Evolutionary conservation across 1,284 basidiomycete species (phyloP), one percentile per base, ranked within the genome.

Genomic region (Irpex sp.): DNA sequence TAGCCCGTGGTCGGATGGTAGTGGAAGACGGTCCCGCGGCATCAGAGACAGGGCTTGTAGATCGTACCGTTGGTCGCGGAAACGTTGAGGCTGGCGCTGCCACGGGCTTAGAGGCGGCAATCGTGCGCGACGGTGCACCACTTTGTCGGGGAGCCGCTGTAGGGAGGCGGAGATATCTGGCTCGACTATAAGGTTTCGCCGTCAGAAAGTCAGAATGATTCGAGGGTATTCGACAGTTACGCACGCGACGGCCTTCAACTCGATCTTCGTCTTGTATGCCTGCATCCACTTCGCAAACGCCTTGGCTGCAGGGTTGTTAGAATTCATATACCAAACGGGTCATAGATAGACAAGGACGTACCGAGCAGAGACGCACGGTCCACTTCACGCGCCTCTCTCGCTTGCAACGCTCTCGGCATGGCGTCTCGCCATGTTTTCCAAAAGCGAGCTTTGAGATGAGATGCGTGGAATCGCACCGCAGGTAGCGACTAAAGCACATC

Each of bases 221-320:
- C 62, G 49, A 3, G 8, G 33, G 21, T 19, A 31, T 35, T 59
- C 61, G 49, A 19, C 46, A 55, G 61, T 59, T 37, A 84, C 90
- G 79, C 73, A 93, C 91, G 89, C 89, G 60, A 92, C 87, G 61
- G 92, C 90, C 73, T 92, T 92, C 49, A 89, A 80, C 50, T 88
- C 86, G 47, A 87, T 81, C 71, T 89, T 91, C 19, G 84, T 86
- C 70, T 83, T 82, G 68, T 90, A 85, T 5, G 79, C 78, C 71
- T 87, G 82, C 26, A 79, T 68, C 91, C 91, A 93, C 66, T 80
- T 85, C 51, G 81, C 80, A 61, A 92, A 78, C 53, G 72, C 79
- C 71, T 77, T 82, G 58, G 79, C 91, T 93, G 66, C 11, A 67
- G 58, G 59, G 53, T 59, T 66, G 19, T 65, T 68, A 26, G 67